A percentile compares a stretch with the other conserved stretches of the same genome.
Evolutionary conservation across 257 asterid genomes (phyloP).

Genomic region (Eustoma russellianum): DNA sequence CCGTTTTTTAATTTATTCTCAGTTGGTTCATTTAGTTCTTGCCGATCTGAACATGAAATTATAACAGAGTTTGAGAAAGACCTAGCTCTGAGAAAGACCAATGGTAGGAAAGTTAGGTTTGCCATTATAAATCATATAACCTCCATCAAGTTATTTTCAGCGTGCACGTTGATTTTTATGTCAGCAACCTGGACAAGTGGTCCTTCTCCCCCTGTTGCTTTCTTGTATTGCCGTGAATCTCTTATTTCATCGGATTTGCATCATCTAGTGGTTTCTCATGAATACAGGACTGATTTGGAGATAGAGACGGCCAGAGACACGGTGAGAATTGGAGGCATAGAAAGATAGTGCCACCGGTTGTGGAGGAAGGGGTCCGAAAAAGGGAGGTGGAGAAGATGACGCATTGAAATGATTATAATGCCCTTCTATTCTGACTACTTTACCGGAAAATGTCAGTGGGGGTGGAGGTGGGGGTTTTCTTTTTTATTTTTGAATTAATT

Average conservation of each 20-base stretch:
- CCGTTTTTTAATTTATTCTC: too few relatives aligned
- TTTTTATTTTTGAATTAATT: too few relatives aligned
- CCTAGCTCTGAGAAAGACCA: conserved; percentile 64
- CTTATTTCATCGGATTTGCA: conserved; percentile 58
- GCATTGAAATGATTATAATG: too few relatives aligned
- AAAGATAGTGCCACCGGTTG: too few relatives aligned
- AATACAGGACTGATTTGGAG: conserved; percentile 89
- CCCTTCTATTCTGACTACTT: too few relatives aligned
- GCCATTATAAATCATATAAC: conserved; percentile 94
- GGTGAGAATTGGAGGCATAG: too few relatives aligned
- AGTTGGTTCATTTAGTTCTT: too few relatives aligned
- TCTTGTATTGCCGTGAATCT: conserved; percentile 67
- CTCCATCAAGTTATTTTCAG: conserved; percentile 88
- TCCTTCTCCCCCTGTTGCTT: conserved; percentile 83
- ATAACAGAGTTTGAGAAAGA: conserved; percentile 68
- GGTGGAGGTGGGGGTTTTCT: too few relatives aligned
- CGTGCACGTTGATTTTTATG: conserved; percentile 78
- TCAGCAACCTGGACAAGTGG: conserved; percentile 92
- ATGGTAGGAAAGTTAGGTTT: conserved; percentile 68
- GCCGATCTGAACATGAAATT: conserved; percentile 56
- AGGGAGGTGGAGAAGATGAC: too few relatives aligned
- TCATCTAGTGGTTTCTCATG: conserved; percentile 95
- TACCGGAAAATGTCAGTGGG: too few relatives aligned
- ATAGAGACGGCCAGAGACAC: too few relatives aligned
- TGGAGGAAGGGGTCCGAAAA: too few relatives aligned